Percentiles rank a stretch among this genome's conserved stretches.
Evolutionary conservation across 1,139 yeast species (phyloP).

Genomic region (Zygosaccharomyces sapae): DNA sequence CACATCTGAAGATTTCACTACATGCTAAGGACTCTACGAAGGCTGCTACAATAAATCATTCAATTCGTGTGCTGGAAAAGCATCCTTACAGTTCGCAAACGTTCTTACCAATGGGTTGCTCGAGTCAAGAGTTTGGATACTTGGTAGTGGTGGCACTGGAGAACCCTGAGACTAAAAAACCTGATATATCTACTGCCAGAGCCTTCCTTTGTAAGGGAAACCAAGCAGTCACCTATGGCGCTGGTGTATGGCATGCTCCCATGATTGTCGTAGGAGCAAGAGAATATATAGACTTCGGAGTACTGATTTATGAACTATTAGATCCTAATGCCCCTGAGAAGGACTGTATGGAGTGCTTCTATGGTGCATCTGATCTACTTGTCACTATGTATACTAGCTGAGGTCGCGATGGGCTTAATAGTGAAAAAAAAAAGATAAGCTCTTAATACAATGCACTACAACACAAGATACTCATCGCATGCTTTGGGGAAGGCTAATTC

Average conservation of each 20-base stretch:
- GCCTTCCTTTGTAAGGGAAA: slow-evolving; percentile 78
- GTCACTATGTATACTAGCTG: slow-evolving; percentile 2
- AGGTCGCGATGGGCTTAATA: slow-evolving; percentile 1
- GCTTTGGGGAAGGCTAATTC: not conserved
- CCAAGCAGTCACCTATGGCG: slow-evolving; percentile 85
- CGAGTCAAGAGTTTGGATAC: slow-evolving; percentile 47
- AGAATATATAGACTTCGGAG: slow-evolving; percentile 71
- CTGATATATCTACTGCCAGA: slow-evolving; percentile 55
- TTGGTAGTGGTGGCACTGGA: slow-evolving; percentile 77
- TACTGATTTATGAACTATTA: slow-evolving; percentile 63
- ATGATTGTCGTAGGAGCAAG: slow-evolving; percentile 64
- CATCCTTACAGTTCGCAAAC: slow-evolving; percentile 92
- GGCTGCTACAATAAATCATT: slow-evolving; percentile 38
- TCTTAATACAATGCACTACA: not conserved
- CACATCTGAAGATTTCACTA: slow-evolving; percentile 45
- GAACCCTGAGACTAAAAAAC: slow-evolving; percentile 44
- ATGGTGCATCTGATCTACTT: slow-evolving; percentile 36
- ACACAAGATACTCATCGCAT: not conserved
- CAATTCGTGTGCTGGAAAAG: slow-evolving; percentile 72
- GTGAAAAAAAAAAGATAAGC: slow-evolving; percentile 1
- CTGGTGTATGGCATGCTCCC: slow-evolving; percentile 83
- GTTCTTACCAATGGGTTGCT: slow-evolving; percentile 77
- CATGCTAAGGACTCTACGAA: slow-evolving; percentile 17
- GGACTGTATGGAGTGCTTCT: slow-evolving; percentile 76
- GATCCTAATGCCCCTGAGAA: slow-evolving; percentile 66